A percentile compares a stretch with the other conserved stretches of the same genome.
Evolutionary conservation across 768 basidiomycete species (phyloP).

Genomic region (Lactarius deliciosus): DNA sequence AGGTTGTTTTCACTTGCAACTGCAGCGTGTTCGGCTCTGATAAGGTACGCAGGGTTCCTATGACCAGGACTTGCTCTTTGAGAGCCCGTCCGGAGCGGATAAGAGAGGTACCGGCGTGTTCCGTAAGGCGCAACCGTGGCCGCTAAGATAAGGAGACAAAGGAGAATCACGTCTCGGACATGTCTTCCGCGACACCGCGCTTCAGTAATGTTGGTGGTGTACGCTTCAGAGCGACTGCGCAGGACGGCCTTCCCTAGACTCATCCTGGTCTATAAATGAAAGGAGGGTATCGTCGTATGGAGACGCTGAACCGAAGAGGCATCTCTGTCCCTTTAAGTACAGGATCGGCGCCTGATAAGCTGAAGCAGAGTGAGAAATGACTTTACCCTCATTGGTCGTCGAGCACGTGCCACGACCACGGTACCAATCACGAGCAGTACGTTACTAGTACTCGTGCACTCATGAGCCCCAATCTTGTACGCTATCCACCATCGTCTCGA

Average conservation of each 20-base stretch:
- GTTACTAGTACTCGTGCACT: not conserved
- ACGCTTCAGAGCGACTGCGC: not conserved
- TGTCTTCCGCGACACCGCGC: slow-evolving; percentile 3
- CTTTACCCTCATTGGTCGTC: too few relatives aligned
- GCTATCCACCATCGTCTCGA: slow-evolving; percentile 7
- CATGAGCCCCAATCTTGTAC: not conserved
- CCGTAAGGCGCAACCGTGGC: not conserved
- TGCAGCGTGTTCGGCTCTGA: slow-evolving; percentile 70
- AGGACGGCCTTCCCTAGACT: not conserved
- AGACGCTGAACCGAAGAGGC: not conserved
- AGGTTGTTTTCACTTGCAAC: slow-evolving; percentile 86
- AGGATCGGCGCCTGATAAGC: not conserved
- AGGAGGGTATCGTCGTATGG: not conserved
- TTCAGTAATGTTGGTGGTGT: not conserved
- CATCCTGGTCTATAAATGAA: not conserved
- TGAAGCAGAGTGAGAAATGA: too few relatives aligned
- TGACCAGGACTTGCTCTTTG: not conserved
- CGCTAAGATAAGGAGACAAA: slow-evolving; percentile 6
- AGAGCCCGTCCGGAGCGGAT: slow-evolving; percentile 14
- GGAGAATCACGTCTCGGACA: not conserved
- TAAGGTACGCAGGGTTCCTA: slow-evolving; percentile 57
- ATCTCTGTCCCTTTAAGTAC: not conserved
- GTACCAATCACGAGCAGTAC: not conserved
- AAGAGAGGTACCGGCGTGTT: not conserved
- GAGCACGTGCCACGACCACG: not conserved